Evolutionary conservation across 129 eudicot genomes (phyloP).

Genomic region (Lactuca saligna): DNA sequence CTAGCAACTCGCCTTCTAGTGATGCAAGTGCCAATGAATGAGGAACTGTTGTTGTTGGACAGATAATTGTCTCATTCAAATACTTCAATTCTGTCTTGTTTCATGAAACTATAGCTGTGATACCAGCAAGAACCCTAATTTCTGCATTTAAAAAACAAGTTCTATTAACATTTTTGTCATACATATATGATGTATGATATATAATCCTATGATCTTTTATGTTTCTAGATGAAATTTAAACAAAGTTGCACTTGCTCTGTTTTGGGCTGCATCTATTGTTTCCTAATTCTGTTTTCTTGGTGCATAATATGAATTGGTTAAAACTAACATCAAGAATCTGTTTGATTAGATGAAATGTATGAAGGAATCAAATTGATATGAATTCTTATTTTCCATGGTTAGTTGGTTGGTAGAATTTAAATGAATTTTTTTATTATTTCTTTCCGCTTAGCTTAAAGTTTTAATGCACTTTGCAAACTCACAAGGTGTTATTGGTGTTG

Average conservation of each 20-base stretch:
- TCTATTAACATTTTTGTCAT: neutral
- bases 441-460: no score
- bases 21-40: constrained; percentile 18
- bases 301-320: no score
- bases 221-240: neutral
- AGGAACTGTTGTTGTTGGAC: neutral
- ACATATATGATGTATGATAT: neutral
- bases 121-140: constrained; percentile 8
- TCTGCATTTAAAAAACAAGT: neutral
- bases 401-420: no score
- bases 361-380: no score
- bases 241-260: no score
- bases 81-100: neutral
- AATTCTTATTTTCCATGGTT: no score
- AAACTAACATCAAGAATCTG: no score
- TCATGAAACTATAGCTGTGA: constrained; percentile 8
- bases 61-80: constrained; percentile 13
- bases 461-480: no score
- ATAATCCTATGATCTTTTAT: neutral
- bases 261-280: neutral
- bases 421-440: no score
- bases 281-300: neutral
- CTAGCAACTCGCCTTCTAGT: neutral
- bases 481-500: no score
- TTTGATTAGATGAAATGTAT: no score